A percentile compares a stretch with the other conserved stretches of the same genome.
phyloP scores from a whole-genome alignment of 345 rosid genomes.

The Toxicodendron radicans region DNA sequence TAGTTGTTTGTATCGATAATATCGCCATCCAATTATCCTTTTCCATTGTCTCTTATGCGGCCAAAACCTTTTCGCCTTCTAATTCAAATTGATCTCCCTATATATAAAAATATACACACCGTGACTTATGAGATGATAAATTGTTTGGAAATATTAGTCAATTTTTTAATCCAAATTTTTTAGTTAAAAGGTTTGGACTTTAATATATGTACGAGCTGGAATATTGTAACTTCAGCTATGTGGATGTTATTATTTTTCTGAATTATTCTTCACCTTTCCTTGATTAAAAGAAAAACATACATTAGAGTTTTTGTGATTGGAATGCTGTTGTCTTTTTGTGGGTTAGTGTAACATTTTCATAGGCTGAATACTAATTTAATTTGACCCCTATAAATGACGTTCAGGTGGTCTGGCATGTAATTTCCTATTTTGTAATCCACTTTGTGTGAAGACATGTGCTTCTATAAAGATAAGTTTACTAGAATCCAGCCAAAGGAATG shows the following conservation, averaged over 20 bases:
- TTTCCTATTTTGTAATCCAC: constrained; percentile 20
- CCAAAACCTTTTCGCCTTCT: neutral
- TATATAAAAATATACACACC: too few species aligned
- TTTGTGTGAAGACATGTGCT: constrained; percentile 21
- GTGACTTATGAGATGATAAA: too few species aligned
- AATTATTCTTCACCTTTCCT: too few species aligned
- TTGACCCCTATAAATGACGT: constrained; percentile 6
- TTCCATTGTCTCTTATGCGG: neutral
- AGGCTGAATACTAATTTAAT: neutral
- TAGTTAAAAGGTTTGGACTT: too few species aligned
- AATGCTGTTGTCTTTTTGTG: neutral
- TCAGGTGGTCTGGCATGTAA: constrained; percentile 35
- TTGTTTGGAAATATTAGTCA: too few species aligned
- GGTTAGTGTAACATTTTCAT: neutral
- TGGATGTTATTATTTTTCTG: too few species aligned
- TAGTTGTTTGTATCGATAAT: neutral
- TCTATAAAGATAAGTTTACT: constrained; percentile 29
- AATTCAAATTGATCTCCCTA: too few species aligned
- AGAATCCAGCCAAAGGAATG: constrained; percentile 26
- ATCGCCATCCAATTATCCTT: neutral
- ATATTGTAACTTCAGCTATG: too few species aligned
- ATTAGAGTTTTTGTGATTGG: neutral
- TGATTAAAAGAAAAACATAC: too few species aligned
- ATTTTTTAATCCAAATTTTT: too few species aligned
- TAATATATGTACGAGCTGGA: too few species aligned